Conservation (phyloP, 176 grass and related monocot species). For the Bromus sterilis region DNA sequence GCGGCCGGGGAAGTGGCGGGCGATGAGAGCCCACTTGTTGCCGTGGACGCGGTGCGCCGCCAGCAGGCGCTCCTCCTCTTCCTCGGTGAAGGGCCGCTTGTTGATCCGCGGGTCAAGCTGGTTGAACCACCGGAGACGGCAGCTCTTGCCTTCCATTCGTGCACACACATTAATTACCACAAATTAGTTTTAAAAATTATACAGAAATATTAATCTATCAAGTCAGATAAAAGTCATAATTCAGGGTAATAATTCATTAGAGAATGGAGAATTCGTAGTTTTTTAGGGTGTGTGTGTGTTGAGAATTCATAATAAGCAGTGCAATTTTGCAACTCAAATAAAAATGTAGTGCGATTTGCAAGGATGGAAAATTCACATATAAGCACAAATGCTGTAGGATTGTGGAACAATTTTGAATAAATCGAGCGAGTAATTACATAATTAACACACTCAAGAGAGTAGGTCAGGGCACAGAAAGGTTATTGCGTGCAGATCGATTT, state of each 20-base stretch:
- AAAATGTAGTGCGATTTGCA: not conserved
- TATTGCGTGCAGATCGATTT: not conserved
- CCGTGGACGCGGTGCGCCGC: constrained; percentile 60
- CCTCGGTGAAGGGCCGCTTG: constrained; percentile 65
- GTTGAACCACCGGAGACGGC: constrained; percentile 92
- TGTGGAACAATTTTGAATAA: not conserved
- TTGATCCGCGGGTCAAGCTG: constrained; percentile 84
- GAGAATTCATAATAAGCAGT: not conserved
- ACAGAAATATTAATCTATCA: too few relatives aligned
- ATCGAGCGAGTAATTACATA: not conserved
- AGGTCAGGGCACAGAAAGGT: constrained; percentile 9
- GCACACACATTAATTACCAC: not conserved
- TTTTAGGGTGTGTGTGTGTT: too few relatives aligned
- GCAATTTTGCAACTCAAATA: too few relatives aligned
- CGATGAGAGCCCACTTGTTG: constrained; percentile 79
- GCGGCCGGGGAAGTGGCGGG: constrained; percentile 70
- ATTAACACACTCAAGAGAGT: not conserved
- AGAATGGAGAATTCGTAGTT: not conserved
- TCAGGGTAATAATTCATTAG: not conserved
- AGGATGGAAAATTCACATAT: not conserved
- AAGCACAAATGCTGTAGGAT: not conserved
- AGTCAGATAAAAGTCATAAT: not conserved
- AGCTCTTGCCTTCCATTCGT: constrained; percentile 67
- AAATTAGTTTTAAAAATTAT: not conserved
- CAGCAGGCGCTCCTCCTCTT: constrained; percentile 69